These are phyloP conservation scores for Ehretia macrophylla DNA, from an alignment of 257 asterid species.

Conservation along the genomic window DNA sequence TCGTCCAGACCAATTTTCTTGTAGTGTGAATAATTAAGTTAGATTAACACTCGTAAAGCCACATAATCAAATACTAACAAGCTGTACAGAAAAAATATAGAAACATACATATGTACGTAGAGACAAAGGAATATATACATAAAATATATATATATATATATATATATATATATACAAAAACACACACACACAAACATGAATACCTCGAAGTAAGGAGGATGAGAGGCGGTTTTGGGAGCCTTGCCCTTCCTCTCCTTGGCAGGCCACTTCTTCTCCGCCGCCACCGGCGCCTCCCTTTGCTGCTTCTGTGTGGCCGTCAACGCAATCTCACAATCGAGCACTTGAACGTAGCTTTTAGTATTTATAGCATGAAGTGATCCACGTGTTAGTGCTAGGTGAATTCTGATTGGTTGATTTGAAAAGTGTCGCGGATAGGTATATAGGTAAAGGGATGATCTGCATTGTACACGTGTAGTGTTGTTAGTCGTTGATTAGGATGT, in stretches of 20 bases:
- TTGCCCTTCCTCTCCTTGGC: slow-evolving; percentile 45
- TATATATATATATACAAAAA: too few relatives aligned
- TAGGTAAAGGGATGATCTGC: neutral
- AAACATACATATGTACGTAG: too few relatives aligned
- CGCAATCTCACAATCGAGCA: too few relatives aligned
- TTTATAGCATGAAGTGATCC: slow-evolving; percentile 14
- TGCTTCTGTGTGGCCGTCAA: slow-evolving; percentile 33
- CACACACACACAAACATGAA: too few relatives aligned
- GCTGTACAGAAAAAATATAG: too few relatives aligned
- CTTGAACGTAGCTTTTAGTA: neutral
- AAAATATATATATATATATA: neutral
- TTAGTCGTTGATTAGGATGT: slow-evolving; percentile 16
- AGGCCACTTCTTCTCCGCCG: slow-evolving; percentile 27
- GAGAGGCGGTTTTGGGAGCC: slow-evolving; percentile 50
- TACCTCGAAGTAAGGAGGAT: slow-evolving; percentile 71
- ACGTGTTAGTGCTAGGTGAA: neutral
- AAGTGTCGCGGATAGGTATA: slow-evolving; percentile 20
- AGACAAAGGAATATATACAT: neutral
- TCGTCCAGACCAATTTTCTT: too few relatives aligned
- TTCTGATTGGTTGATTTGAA: slow-evolving; percentile 31
- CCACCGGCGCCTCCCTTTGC: slow-evolving; percentile 16
- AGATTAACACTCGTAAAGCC: too few relatives aligned
- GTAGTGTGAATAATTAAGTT: too few relatives aligned
- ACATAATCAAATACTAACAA: too few relatives aligned
- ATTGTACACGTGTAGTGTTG: slow-evolving; percentile 25